Evolutionary conservation across 2,329 filamentous ascomycete genomes (phyloP).

Genomic region (Hypoxylon sp.): DNA sequence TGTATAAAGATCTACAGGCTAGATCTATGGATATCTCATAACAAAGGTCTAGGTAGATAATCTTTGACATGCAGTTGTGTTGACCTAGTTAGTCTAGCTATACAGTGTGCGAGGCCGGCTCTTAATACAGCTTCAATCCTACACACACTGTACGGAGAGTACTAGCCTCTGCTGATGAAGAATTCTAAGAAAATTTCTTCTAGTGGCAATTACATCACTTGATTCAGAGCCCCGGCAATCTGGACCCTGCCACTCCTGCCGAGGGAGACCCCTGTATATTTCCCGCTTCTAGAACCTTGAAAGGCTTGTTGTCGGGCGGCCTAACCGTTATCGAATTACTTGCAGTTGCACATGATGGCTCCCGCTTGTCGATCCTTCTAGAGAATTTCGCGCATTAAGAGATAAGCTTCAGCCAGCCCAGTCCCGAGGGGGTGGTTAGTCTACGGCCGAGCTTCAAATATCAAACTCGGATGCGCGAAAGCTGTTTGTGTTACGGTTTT

Average conservation of each 20-base stretch:
- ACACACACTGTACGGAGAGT: constrained; percentile 34
- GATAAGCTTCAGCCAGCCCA: constrained; percentile 12
- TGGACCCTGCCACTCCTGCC: constrained; percentile 12
- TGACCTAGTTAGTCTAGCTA: neutral
- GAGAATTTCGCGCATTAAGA: constrained; percentile 21
- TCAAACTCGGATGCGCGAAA: neutral
- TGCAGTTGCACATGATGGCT: constrained; percentile 25
- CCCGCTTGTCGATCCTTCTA: constrained; percentile 20
- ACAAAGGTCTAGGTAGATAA: neutral
- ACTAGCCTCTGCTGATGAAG: constrained; percentile 2
- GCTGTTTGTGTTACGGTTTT: constrained; percentile 7
- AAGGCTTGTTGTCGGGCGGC: constrained; percentile 4
- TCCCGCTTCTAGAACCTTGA: constrained; percentile 14
- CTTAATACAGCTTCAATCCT: neutral
- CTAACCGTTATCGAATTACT: constrained; percentile 18
- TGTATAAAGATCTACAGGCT: too few relatives aligned
- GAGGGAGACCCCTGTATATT: constrained; percentile 10
- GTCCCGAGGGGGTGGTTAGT: neutral
- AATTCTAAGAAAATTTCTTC: constrained; percentile 27
- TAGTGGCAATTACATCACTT: constrained; percentile 41
- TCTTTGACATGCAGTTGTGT: neutral
- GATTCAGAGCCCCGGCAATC: constrained; percentile 3
- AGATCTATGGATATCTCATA: neutral
- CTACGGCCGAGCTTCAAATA: neutral
- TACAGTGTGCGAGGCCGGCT: constrained; percentile 14